A percentile compares a stretch with the other conserved stretches of the same genome.
Evolutionary conservation across 352 stramenopile genomes (phyloP).

Genomic region (Phytophthora megakarya): DNA sequence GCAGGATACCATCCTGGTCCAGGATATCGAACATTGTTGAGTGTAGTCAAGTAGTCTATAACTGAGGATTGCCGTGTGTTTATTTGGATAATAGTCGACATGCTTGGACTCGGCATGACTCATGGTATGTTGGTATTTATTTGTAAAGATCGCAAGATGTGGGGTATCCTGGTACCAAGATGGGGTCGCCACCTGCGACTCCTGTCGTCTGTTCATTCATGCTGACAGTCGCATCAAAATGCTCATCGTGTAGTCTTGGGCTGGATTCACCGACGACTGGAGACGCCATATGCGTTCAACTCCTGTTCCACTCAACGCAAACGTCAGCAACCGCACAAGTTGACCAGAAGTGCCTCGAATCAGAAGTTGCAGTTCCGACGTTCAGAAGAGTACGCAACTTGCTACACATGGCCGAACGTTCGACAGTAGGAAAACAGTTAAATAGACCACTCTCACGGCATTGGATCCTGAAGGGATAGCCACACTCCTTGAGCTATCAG

Average conservation of each 20-base stretch:
- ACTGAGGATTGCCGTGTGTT: no score
- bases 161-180: background rate
- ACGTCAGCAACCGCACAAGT: conserved; percentile 7
- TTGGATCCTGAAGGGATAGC: no score
- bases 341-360: conserved; percentile 23
- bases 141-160: background rate
- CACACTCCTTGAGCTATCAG: no score
- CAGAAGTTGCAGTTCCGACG: conserved; percentile 15
- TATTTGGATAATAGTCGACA: background rate
- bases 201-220: conserved; percentile 1
- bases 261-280: conserved; percentile 14
- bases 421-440: background rate
- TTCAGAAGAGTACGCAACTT: conserved; percentile 22
- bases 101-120: no score
- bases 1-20: no score
- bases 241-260: background rate
- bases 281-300: conserved; percentile 16
- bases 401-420: background rate
- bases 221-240: conserved; percentile 11
- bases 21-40: no score
- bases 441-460: background rate
- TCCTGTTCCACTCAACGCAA: conserved; percentile 12
- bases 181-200: conserved; percentile 16
- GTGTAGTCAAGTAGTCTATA: no score
- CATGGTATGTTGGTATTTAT: no score